These are phyloP conservation scores for Aspergillus cavernicola DNA, from an alignment of 495 filamentous ascomycete genomes.

Conservation along the genomic window DNA sequence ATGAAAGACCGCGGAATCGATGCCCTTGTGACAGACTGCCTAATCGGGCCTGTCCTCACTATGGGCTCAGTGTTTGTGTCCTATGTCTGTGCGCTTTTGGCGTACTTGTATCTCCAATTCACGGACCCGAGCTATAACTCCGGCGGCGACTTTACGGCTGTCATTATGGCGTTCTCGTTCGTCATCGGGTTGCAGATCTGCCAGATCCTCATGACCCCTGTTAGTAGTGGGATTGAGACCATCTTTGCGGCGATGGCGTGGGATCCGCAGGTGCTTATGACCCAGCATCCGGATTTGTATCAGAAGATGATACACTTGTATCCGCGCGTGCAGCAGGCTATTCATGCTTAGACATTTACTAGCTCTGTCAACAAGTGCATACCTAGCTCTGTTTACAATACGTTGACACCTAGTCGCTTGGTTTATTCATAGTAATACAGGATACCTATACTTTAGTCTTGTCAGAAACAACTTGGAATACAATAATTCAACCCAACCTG, in stretches of 20 bases:
- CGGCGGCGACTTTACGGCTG: conserved; percentile 64
- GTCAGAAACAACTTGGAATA: too few species aligned
- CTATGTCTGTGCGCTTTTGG: conserved; percentile 74
- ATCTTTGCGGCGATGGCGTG: conserved; percentile 87
- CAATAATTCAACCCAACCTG: too few species aligned
- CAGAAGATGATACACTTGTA: conserved; percentile 71
- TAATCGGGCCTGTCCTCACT: conserved; percentile 84
- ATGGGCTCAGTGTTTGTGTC: conserved; percentile 83
- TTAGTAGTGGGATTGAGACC: conserved; percentile 61
- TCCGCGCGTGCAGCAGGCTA: conserved; percentile 73
- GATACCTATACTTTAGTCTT: too few species aligned
- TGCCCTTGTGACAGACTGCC: conserved; percentile 82
- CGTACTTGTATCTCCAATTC: conserved; percentile 79
- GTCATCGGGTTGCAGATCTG: conserved; percentile 82
- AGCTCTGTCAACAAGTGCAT: too few species aligned
- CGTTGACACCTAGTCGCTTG: too few species aligned
- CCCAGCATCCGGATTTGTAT: conserved; percentile 79
- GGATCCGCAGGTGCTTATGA: conserved; percentile 81
- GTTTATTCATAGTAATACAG: too few species aligned
- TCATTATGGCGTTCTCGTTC: conserved; percentile 80
- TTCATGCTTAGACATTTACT: conserved; percentile 47
- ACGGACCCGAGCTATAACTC: conserved; percentile 76
- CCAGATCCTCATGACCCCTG: conserved; percentile 80
- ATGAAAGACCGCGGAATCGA: conserved; percentile 90
- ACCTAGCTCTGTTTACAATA: too few species aligned